Evolutionary conservation across 148 eudicot species (phyloP), one percentile per base, ranked within the genome.

Genomic region (Rhododendron henanense): DNA sequence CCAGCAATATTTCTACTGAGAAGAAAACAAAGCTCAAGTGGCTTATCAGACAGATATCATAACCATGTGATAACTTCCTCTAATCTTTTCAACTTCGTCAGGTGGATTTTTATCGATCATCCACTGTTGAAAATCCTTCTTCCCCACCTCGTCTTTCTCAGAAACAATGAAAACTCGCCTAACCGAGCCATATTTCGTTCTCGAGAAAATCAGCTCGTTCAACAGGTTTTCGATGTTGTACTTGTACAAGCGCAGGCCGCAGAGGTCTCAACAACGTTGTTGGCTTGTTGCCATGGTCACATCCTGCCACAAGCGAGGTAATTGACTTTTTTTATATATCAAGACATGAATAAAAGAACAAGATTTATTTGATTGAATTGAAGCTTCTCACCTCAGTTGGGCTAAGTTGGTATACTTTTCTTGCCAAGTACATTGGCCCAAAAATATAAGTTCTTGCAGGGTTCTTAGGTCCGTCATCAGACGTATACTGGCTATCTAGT

Each of bases 351-450:
- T 75, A 9, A 82, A 39, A 18, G 13, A 10, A 28, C 23, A 28
- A 31, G 16, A 28, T 37, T 48, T 18, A 18, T 57, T 39, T 19
- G 25, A 37, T 55, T 37, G 25, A 7, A 59, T 19, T 5, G 8
- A 55, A 33, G 28, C 33, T 80, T 71, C 53, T 47, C 37, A 85
- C 87, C 85, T 82, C 71, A 83, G 65, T 33, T 73, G 78, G 81
- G 86, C 87, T 88, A 81, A 87, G 86, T 47, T 83, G 82, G 78
- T 87, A 89, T 45, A 84, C 82, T 57, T 57, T 41, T 80, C n/a
- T 39, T 74, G 87, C 69, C 3, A 86, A 16, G 82, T 28, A 84
- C n/a, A 45, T 19, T 23, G 82, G 86, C 23, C 87, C 88, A 81
- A 87, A 84, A 63, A 84, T 55, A 81, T 78, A 86, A 37, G 84